phyloP scores from a whole-genome alignment of 2,329 filamentous ascomycete genomes.

The Hymenoscyphus fraxineus region DNA sequence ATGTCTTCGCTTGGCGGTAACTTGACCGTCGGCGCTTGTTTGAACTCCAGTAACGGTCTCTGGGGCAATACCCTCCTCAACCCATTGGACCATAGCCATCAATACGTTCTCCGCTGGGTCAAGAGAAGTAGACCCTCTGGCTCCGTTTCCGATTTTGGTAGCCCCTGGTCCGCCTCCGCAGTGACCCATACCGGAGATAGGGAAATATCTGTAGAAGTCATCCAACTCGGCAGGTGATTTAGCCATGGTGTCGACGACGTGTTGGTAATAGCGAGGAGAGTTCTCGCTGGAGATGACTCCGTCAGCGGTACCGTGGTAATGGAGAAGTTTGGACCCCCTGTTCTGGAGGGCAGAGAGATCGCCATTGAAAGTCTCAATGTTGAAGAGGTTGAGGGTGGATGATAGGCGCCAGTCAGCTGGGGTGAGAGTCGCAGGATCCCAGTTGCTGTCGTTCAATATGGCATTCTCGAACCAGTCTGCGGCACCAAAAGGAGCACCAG shows the following conservation, averaged over 20 bases:
- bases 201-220: constrained; percentile 12
- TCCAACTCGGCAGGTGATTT: not conserved
- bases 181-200: constrained; percentile 14
- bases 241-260: not conserved
- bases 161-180: constrained; percentile 4
- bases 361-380: constrained; percentile 13
- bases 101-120: too few species aligned
- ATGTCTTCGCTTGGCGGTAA: not conserved
- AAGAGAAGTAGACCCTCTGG: too few species aligned
- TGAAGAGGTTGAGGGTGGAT: not conserved
- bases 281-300: constrained; percentile 37
- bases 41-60: too few species aligned
- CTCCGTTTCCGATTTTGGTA: too few species aligned
- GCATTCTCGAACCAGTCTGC: not conserved
- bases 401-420: constrained; percentile 1
- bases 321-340: constrained; percentile 14
- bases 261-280: not conserved
- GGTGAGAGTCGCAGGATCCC: not conserved
- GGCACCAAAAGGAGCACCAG: not conserved
- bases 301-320: constrained; percentile 14
- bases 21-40: too few species aligned
- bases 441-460: not conserved
- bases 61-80: too few species aligned
- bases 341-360: constrained; percentile 25
- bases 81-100: too few species aligned